phyloP scores from a whole-genome alignment of 2,329 filamentous ascomycete species.

The Monascus ruber region DNA sequence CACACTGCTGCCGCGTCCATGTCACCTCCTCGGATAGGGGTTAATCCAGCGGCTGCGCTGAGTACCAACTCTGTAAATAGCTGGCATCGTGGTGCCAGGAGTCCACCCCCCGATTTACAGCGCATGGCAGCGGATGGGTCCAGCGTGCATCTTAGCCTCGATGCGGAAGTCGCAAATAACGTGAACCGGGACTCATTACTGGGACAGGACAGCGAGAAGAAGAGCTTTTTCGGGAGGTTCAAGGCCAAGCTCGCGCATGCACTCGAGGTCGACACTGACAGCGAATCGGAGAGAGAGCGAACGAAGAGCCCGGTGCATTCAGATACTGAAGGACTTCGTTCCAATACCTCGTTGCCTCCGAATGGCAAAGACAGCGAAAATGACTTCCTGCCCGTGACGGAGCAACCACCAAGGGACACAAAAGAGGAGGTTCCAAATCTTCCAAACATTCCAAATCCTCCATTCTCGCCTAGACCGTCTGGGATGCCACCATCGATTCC shows the following conservation, averaged over 20 bases:
- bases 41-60: slow-evolving; percentile 51
- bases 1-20: slow-evolving; percentile 31
- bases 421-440: slow-evolving; percentile 8
- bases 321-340: slow-evolving; percentile 22
- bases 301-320: slow-evolving; percentile 40
- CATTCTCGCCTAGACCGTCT: slow-evolving; percentile 18
- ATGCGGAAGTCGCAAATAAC: slow-evolving; percentile 27
- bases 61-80: slow-evolving; percentile 61
- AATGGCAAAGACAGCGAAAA: slow-evolving; percentile 11
- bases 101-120: slow-evolving; percentile 33
- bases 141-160: slow-evolving; percentile 23
- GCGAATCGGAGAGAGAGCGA: slow-evolving; percentile 41
- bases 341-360: slow-evolving; percentile 26
- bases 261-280: slow-evolving; percentile 44
- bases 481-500: slow-evolving; percentile 22
- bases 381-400: slow-evolving; percentile 8
- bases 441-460: slow-evolving; percentile 5
- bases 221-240: slow-evolving; percentile 53
- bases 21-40: slow-evolving; percentile 44
- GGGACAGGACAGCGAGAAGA: slow-evolving; percentile 40
- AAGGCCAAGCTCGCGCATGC: slow-evolving; percentile 49
- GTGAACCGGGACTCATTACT: slow-evolving; percentile 13
- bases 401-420: slow-evolving; percentile 14
- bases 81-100: slow-evolving; percentile 36
- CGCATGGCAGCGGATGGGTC: slow-evolving; percentile 26